phyloP scores from a whole-genome alignment of 495 filamentous ascomycete species.

The Penicillium salamii region DNA sequence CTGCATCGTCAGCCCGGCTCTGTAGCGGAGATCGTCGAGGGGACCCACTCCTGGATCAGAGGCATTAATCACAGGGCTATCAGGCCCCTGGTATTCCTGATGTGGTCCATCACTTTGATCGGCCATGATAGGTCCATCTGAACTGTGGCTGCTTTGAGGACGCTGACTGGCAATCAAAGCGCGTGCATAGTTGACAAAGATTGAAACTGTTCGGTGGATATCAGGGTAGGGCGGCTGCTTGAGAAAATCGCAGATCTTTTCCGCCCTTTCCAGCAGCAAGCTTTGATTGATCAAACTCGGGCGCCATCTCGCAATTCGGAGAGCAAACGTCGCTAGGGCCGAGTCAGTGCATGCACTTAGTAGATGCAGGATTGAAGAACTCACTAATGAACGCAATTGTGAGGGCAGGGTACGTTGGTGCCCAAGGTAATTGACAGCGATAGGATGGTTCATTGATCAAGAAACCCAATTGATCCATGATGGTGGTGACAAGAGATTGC shows the following conservation, averaged over 20 bases:
- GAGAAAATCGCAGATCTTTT: conserved; percentile 38
- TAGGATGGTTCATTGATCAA: conserved; percentile 38
- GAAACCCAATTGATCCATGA: conserved; percentile 39
- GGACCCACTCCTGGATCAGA: conserved; percentile 17
- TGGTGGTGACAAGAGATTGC: conserved; percentile 35
- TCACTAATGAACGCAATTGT: conserved; percentile 45
- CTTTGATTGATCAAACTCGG: conserved; percentile 37
- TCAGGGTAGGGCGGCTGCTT: conserved; percentile 44
- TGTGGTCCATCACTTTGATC: conserved; percentile 15
- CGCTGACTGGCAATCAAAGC: conserved; percentile 36
- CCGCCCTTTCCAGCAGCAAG: conserved; percentile 34
- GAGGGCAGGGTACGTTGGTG: conserved; percentile 40
- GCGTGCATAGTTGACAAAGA: conserved; percentile 43
- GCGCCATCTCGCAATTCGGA: conserved; percentile 41
- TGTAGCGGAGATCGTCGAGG: conserved; percentile 23
- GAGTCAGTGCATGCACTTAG: neutral
- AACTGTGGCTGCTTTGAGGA: conserved; percentile 16
- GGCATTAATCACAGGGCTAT: conserved; percentile 19
- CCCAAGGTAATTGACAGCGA: conserved; percentile 38
- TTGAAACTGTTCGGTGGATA: conserved; percentile 42
- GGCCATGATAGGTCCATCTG: conserved; percentile 17
- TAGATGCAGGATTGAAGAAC: conserved; percentile 7
- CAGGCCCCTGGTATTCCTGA: conserved; percentile 14
- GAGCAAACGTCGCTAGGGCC: conserved; percentile 36
- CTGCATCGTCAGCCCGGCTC: conserved; percentile 15